A percentile compares a stretch with the other conserved stretches of the same genome.
Evolutionary conservation across 2,329 filamentous ascomycete species (phyloP).

Genomic region (Hypomyces rosellus): DNA sequence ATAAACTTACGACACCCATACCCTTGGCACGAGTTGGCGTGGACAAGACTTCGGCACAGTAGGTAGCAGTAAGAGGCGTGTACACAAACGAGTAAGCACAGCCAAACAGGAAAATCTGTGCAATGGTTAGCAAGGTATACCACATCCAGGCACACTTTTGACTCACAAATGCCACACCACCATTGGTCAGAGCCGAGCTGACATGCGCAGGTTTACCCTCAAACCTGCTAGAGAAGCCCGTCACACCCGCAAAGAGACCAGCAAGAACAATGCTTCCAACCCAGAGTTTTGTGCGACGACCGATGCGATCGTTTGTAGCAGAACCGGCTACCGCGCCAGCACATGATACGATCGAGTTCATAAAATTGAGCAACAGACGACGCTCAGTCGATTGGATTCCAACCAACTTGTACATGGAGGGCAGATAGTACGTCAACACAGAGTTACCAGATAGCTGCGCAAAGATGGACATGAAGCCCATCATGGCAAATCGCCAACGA

Average conservation of each 20-base stretch:
- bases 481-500: slow-evolving; percentile 45
- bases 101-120: slow-evolving; percentile 44
- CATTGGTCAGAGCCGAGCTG: slow-evolving; percentile 31
- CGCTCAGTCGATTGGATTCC: slow-evolving; percentile 48
- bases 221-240: slow-evolving; percentile 38
- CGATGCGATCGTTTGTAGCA: slow-evolving; percentile 25
- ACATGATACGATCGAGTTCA: slow-evolving; percentile 30
- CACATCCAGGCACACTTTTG: not conserved
- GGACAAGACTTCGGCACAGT: slow-evolving; percentile 28
- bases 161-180: slow-evolving; percentile 40
- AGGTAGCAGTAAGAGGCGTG: slow-evolving; percentile 38
- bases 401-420: slow-evolving; percentile 43
- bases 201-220: slow-evolving; percentile 26
- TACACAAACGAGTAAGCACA: slow-evolving; percentile 46
- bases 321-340: slow-evolving; percentile 32
- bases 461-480: slow-evolving; percentile 46
- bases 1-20: slow-evolving; percentile 24
- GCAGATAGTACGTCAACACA: slow-evolving; percentile 48
- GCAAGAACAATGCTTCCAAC: slow-evolving; percentile 41
- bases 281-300: slow-evolving; percentile 40
- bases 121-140: slow-evolving; percentile 10
- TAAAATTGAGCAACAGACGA: slow-evolving; percentile 40
- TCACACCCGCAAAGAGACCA: slow-evolving; percentile 42
- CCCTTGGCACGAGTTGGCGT: slow-evolving; percentile 30
- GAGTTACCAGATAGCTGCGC: slow-evolving; percentile 49